Evolutionary conservation across 148 eudicot species (phyloP).

Genomic region (Cornus suecica): DNA sequence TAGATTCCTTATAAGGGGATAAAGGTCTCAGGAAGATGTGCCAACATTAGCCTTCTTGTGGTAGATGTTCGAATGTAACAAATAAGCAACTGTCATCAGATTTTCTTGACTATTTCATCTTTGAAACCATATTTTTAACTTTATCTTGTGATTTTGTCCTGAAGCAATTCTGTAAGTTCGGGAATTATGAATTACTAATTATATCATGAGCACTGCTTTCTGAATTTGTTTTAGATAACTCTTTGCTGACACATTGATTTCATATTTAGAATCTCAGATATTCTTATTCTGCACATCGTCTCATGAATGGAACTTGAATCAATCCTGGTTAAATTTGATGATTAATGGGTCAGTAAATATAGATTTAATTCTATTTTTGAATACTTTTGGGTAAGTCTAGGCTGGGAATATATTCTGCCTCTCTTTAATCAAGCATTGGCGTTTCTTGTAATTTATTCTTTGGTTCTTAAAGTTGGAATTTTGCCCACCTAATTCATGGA

Average conservation of each 20-base stretch:
- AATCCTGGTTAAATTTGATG: neutral
- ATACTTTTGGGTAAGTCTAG: neutral
- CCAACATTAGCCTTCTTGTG: neutral
- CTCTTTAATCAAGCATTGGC: conserved; percentile 1
- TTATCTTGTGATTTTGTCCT: neutral
- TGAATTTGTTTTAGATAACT: no score
- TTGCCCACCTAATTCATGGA: neutral
- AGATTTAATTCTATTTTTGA: neutral
- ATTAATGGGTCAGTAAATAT: no score
- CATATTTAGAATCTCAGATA: no score
- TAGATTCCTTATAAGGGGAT: no score
- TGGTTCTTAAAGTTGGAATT: neutral
- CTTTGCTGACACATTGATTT: neutral
- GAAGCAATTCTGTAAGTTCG: neutral
- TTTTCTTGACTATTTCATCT: neutral
- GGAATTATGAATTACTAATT: no score
- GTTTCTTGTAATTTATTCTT: neutral
- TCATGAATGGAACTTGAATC: neutral
- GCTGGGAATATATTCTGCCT: neutral
- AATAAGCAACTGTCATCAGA: neutral
- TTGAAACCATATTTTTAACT: neutral
- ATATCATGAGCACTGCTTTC: no score
- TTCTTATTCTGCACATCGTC: neutral
- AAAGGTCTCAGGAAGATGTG: neutral
- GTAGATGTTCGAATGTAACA: neutral